Conservation (phyloP, 2,329 filamentous ascomycete genomes). For the Amauroascus niger region DNA sequence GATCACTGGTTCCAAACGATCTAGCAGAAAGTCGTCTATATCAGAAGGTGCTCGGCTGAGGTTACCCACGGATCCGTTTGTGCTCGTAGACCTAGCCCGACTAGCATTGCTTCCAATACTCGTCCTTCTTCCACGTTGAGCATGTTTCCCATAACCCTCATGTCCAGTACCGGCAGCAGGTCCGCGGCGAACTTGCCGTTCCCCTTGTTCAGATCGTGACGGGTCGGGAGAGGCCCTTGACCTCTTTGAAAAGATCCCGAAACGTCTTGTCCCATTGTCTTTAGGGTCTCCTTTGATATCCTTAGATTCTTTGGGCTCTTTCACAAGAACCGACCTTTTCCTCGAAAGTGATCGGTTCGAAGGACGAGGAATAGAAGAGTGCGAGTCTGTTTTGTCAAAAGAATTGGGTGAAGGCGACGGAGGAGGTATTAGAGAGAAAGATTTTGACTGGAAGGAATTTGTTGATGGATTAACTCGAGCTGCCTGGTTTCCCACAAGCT, state of each 20-base stretch:
- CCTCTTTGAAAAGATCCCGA: slow-evolving; percentile 67
- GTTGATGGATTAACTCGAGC: slow-evolving; percentile 29
- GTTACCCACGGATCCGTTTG: slow-evolving; percentile 32
- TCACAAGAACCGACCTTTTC: slow-evolving; percentile 21
- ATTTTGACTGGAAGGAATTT: slow-evolving; percentile 32
- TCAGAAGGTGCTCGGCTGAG: slow-evolving; percentile 34
- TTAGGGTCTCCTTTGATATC: slow-evolving; percentile 25
- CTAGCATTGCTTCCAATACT: slow-evolving; percentile 35
- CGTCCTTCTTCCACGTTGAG: slow-evolving; percentile 36
- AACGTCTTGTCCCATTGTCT: slow-evolving; percentile 48
- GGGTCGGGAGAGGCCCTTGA: slow-evolving; percentile 53
- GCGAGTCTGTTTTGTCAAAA: neutral
- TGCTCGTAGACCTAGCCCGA: slow-evolving; percentile 35
- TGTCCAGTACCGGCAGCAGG: slow-evolving; percentile 89
- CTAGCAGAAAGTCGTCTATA: slow-evolving; percentile 41
- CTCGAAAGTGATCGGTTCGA: slow-evolving; percentile 17
- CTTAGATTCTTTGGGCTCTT: slow-evolving; percentile 23
- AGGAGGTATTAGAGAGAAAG: slow-evolving; percentile 25
- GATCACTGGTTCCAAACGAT: slow-evolving; percentile 42
- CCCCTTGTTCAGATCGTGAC: slow-evolving; percentile 45
- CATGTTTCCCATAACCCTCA: slow-evolving; percentile 51
- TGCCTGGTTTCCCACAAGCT: slow-evolving; percentile 22
- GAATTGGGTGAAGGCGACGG: slow-evolving; percentile 12
- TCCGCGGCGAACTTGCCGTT: slow-evolving; percentile 57
- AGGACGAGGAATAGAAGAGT: slow-evolving; percentile 25